Conservation (phyloP, 345 rosid species). For the Syzygium aqueum region DNA sequence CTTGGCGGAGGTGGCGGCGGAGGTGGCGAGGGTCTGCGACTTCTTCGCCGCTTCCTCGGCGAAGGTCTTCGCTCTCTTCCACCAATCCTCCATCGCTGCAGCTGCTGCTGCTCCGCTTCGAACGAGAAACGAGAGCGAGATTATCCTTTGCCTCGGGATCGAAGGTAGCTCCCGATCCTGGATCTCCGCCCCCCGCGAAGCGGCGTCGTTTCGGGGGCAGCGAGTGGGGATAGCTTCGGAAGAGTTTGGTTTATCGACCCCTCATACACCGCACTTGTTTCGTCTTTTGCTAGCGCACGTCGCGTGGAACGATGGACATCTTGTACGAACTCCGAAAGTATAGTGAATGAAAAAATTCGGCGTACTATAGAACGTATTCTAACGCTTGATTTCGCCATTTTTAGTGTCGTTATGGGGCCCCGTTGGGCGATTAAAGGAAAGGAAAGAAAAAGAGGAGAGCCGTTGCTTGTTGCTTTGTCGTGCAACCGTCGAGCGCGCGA, state of each 20-base stretch:
- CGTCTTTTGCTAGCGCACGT: not conserved
- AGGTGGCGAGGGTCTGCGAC: slow-evolving; percentile 37
- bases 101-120: not conserved
- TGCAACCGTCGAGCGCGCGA: too few relatives aligned
- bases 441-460: not conserved
- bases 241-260: not conserved
- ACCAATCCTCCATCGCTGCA: slow-evolving; percentile 64
- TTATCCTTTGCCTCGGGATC: not conserved
- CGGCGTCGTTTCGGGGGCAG: not conserved
- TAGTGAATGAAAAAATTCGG: not conserved
- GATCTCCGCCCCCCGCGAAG: not conserved
- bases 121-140: not conserved
- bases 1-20: slow-evolving; percentile 34
- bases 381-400: not conserved
- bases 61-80: slow-evolving; percentile 75
- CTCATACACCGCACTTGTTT: not conserved
- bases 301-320: not conserved
- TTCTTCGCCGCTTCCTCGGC: slow-evolving; percentile 87
- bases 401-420: too few relatives aligned
- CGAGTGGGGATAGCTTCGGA: not conserved
- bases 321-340: not conserved
- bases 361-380: accelerated
- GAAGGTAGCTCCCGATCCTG: not conserved
- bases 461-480: not conserved
- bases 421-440: too few relatives aligned